Percentiles rank a stretch among this genome's conserved stretches.
phyloP scores from a whole-genome alignment of 2,329 filamentous ascomycete genomes.

The Diaporthe citriasiana region DNA sequence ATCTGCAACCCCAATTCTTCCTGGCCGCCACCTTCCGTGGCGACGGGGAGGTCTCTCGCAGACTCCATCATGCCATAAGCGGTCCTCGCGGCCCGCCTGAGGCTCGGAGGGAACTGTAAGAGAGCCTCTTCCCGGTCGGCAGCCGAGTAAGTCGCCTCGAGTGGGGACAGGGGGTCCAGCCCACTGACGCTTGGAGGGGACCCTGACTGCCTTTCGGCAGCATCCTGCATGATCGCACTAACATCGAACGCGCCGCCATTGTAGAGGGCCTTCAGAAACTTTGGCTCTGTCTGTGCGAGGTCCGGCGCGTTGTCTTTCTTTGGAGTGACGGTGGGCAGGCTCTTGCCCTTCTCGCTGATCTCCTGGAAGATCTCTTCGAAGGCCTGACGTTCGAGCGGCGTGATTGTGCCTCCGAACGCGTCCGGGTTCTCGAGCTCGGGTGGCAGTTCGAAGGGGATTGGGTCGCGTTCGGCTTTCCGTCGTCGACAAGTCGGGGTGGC shows the following conservation, averaged over 20 bases:
- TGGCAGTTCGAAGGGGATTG: slow-evolving; percentile 67
- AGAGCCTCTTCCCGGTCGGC: slow-evolving; percentile 54
- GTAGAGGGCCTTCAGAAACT: slow-evolving; percentile 29
- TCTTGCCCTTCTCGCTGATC: slow-evolving; percentile 57
- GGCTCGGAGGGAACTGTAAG: slow-evolving; percentile 56
- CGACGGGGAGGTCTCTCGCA: slow-evolving; percentile 38
- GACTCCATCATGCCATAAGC: slow-evolving; percentile 54
- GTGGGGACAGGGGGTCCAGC: slow-evolving; percentile 43
- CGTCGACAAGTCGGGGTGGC: slow-evolving; percentile 43
- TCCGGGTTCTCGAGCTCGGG: slow-evolving; percentile 51
- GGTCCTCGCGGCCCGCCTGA: slow-evolving; percentile 55
- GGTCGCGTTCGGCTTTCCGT: slow-evolving; percentile 47
- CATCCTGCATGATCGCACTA: slow-evolving; percentile 49
- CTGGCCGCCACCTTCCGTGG: slow-evolving; percentile 33
- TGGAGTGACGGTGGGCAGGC: slow-evolving; percentile 46
- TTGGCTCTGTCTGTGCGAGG: slow-evolving; percentile 29
- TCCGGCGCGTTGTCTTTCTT: slow-evolving; percentile 40
- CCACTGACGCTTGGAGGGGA: slow-evolving; percentile 36
- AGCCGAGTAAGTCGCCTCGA: slow-evolving; percentile 45
- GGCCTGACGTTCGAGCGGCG: slow-evolving; percentile 63
- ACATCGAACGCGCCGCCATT: slow-evolving; percentile 44
- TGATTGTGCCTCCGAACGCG: slow-evolving; percentile 63
- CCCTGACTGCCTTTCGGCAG: slow-evolving; percentile 41
- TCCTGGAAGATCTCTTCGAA: slow-evolving; percentile 71
- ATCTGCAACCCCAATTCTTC: not conserved